These are phyloP conservation scores for Trametes villosa DNA, from an alignment of 768 basidiomycete species.

Conservation along the genomic window DNA sequence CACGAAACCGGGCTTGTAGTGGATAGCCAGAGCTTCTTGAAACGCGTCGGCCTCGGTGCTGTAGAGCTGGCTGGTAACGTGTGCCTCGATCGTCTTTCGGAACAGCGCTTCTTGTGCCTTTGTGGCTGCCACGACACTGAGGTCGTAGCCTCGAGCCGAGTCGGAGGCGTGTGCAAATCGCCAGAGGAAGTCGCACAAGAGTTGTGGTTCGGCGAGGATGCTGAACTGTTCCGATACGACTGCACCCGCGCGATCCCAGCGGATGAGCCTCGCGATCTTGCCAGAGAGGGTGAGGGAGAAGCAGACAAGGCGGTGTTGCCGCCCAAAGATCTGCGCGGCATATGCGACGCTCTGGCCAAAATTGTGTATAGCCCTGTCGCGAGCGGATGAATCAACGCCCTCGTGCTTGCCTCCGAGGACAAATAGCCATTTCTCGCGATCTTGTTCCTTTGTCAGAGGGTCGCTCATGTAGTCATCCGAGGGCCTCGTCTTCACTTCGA, in stretches of 20 bases:
- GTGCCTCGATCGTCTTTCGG: background rate
- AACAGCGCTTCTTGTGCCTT: background rate
- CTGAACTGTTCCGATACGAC: constrained; percentile 8
- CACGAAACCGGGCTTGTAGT: background rate
- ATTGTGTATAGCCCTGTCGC: background rate
- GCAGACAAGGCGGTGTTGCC: background rate
- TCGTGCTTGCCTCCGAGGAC: background rate
- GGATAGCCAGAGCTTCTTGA: background rate
- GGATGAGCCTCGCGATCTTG: background rate
- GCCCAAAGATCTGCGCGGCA: background rate
- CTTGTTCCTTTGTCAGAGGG: background rate
- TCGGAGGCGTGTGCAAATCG: background rate
- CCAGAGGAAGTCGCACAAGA: constrained; percentile 3
- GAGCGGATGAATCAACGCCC: background rate
- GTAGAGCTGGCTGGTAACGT: background rate
- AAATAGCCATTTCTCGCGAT: background rate
- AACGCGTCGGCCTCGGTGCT: background rate
- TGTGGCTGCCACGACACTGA: constrained; percentile 2
- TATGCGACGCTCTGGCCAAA: constrained; percentile 9
- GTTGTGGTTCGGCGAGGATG: background rate
- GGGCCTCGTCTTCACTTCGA: background rate
- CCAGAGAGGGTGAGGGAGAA: background rate
- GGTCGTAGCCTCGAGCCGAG: constrained; percentile 8
- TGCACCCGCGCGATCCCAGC: constrained; percentile 14
- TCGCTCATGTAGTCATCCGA: background rate